Percentiles rank a stretch among this genome's conserved stretches.
Conservation (phyloP, 805 yeast species). For the Saccharomycopsis vini region DNA sequence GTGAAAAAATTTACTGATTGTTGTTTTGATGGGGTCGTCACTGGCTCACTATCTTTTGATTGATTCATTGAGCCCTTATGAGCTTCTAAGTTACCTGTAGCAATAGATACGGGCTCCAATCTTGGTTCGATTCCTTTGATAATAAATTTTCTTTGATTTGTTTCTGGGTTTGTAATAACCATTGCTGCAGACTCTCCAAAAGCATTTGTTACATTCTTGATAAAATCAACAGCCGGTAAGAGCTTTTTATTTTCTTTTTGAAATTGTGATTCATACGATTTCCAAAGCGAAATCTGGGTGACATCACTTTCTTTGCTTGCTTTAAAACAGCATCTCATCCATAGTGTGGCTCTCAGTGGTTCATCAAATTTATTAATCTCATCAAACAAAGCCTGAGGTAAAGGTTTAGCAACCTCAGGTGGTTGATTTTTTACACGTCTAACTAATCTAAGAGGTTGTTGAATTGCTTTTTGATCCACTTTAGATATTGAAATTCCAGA, state of each 20-base stretch:
- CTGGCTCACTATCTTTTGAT: background rate
- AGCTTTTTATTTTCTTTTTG: constrained; percentile 52
- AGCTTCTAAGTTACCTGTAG: constrained; percentile 3
- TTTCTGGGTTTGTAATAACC: constrained; percentile 64
- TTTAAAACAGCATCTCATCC: constrained; percentile 90
- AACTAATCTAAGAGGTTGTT: constrained; percentile 31
- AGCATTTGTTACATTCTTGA: constrained; percentile 85
- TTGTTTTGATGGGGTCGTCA: background rate
- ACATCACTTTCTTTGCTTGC: constrained; percentile 74
- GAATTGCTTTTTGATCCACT: constrained; percentile 27
- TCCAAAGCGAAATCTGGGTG: constrained; percentile 93
- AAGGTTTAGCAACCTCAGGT: constrained; percentile 57
- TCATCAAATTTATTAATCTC: constrained; percentile 62
- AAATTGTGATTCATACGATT: constrained; percentile 84
- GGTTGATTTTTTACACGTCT: constrained; percentile 54
- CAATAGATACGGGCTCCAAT: constrained; percentile 36
- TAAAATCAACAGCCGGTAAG: constrained; percentile 93
- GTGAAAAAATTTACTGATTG: background rate
- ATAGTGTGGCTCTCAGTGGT: constrained; percentile 84
- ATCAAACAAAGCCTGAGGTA: constrained; percentile 46
- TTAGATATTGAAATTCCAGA: constrained; percentile 33
- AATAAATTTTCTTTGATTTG: constrained; percentile 69
- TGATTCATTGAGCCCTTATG: background rate
- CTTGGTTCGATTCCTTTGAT: constrained; percentile 94
- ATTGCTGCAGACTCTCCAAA: constrained; percentile 86